A percentile compares a stretch with the other conserved stretches of the same genome.
Conservation (phyloP, 768 basidiomycete genomes). For the Thelephora ganbajun region DNA sequence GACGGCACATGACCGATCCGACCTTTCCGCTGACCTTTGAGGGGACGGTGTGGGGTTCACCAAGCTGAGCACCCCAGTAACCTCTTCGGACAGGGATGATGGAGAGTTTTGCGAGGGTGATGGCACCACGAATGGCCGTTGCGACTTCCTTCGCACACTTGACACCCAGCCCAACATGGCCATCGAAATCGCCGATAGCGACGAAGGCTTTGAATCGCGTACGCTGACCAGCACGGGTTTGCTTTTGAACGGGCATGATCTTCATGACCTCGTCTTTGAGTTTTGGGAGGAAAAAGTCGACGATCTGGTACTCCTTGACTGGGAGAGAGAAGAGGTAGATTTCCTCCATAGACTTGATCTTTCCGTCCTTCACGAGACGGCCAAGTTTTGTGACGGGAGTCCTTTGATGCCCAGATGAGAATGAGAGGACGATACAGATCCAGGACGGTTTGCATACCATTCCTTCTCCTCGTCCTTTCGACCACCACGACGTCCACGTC, state of each 20-base stretch:
- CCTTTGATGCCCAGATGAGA: slow-evolving; percentile 31
- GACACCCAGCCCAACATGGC: slow-evolving; percentile 97
- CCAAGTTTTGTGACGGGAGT: slow-evolving; percentile 98
- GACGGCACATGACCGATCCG: slow-evolving; percentile 97
- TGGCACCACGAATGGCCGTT: slow-evolving; percentile 97
- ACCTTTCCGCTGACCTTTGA: slow-evolving; percentile 98
- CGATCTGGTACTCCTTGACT: slow-evolving; percentile 98
- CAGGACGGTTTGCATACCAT: slow-evolving; percentile 45
- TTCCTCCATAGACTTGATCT: slow-evolving; percentile 99
- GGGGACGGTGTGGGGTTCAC: slow-evolving; percentile 97
- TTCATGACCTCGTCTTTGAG: slow-evolving; percentile 99
- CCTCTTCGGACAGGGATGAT: slow-evolving; percentile 97
- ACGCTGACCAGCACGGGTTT: slow-evolving; percentile 98
- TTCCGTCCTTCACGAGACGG: slow-evolving; percentile 97
- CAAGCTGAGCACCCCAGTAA: slow-evolving; percentile 99
- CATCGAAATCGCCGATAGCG: slow-evolving; percentile 96
- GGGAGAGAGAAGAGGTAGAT: slow-evolving; percentile 99
- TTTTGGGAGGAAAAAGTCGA: slow-evolving; percentile 98
- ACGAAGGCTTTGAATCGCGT: slow-evolving; percentile 99
- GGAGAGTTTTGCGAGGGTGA: slow-evolving; percentile 96
- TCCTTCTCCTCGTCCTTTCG: slow-evolving; percentile 99
- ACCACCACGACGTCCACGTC: slow-evolving; percentile 84
- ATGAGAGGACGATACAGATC: slow-evolving; percentile 1
- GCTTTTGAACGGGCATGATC: slow-evolving; percentile 99
- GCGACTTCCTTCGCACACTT: slow-evolving; percentile 99